Base-by-base conservation (phyloP, 2,329 filamentous ascomycete species). In the Pseudogymnoascus sp. region DNA sequence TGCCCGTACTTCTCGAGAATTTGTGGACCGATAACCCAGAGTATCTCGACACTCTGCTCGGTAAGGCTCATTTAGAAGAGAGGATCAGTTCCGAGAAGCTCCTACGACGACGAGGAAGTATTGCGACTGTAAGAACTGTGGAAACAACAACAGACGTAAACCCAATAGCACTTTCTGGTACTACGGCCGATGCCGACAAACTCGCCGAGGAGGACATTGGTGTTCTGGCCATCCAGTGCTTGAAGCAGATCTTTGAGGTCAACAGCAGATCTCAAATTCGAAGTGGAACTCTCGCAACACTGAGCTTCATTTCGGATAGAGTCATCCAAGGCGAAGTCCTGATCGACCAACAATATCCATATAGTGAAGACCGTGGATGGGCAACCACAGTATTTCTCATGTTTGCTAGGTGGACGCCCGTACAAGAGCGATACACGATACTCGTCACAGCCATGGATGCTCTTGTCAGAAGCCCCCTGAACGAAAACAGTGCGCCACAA, bases 361-460 rank as follows among this genome's bases (percentile, higher is more conserved):
- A 76, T 23, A 74, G 81, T 63, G 74, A 75, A 46, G 81, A 83
- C 69, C 78, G 79, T 50, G 89, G 85, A 60, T 97, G 93, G 93
- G 88, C 91, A 1, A 89, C 91, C 25, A 88, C 87, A 64, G 81
- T 97, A 60, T 91, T 96, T 73, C 85, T 89, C 70, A 83, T 93
- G 66, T 83, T 93, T 62, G 87, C 91, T 14, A 85, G 86, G 64
- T 97, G 93, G 92, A 89, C 92, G 0, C 92, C 95, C 0, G 93
- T 97, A 1, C 93, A 97, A 74, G 91, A 96, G 72, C 89, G 95
- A 62, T 97, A 96, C 77, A 86, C 93, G 40, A 95, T 97, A 63
- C 81, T 97, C 56, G 84, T 96, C 53, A 89, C 90, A 0, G 83
- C 89, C 2, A 86, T 96, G 77, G 93, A 97, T 69, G 84, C 84